Base-by-base conservation (phyloP, 106 monocot species). In the Cymbidium sinense region DNA sequence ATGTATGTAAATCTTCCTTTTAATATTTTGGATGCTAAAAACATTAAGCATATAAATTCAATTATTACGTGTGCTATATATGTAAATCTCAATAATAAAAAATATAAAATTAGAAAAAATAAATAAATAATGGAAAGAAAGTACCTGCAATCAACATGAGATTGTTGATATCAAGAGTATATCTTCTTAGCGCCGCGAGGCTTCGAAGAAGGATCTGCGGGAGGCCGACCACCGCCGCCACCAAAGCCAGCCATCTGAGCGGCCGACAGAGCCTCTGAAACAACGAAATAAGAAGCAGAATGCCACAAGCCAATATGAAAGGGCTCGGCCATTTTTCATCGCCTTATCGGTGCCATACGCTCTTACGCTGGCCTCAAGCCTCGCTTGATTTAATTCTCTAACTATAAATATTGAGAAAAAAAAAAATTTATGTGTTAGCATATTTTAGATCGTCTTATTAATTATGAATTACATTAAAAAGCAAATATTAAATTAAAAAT, bases 141-240 rank as follows among this genome's bases (percentile, higher is more conserved):
- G 10, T 80, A 93, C 93, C 93, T 84, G 90, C 93, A 74, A 93
- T 85, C 50, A 93, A 64, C 88, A 93, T 79, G 44, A 93, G 86
- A 37, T 83, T 93, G 73, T 93, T 93, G 84, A 90, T 85, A 69
- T 93, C 93, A 25, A 93, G 77, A 20, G 84, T 86, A 41, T 6
- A 81, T 79, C 84, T 84, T 70, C 93, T 71, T 67, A 86, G 44
- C 3, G 93, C 86, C 1, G 80, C 90, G 5, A 93, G 19, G 79
- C 90, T 90, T 52, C 90, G 73, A 5, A 88, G 33, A 20, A 90
- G 2, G 18, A 90, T 90, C 0, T 82, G 88, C 2, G 84, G 86
- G 20, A 88, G 29, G 5, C 90, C 93, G 0, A 81, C 79, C 0
- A 50, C 83, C 0, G 77, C 84, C 1, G 93, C 87, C 7, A 29